phyloP scores from a whole-genome alignment of 2,329 filamentous ascomycete genomes.

The Calonectria multiphialidica region DNA sequence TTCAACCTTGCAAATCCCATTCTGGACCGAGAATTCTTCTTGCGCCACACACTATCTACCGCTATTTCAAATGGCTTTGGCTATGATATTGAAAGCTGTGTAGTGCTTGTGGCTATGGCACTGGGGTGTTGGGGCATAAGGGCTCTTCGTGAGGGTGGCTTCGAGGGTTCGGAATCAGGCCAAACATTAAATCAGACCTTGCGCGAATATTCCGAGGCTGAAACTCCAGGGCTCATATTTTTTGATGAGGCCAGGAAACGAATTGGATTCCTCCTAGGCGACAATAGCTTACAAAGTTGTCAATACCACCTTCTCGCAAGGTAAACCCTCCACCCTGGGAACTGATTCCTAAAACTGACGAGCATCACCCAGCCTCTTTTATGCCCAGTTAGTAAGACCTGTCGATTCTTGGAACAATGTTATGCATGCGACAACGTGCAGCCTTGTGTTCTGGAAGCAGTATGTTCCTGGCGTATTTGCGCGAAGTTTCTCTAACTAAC shows the following conservation, averaged over 20 bases:
- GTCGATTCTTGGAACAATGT: background rate
- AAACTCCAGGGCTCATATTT: background rate
- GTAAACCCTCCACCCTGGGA: background rate
- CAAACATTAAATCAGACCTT: background rate
- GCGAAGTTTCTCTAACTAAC: background rate
- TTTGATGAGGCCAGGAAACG: background rate
- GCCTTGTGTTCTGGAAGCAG: background rate
- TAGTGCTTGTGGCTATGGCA: background rate
- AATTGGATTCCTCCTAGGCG: background rate
- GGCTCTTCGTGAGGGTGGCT: background rate
- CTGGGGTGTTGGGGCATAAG: background rate
- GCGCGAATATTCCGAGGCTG: background rate
- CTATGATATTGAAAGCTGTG: background rate
- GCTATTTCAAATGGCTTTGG: background rate
- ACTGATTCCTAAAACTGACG: background rate
- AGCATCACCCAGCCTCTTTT: background rate
- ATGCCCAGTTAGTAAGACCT: background rate
- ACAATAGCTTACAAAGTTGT: background rate
- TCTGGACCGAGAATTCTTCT: background rate
- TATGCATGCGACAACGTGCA: background rate
- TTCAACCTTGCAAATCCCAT: background rate
- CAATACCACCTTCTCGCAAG: background rate
- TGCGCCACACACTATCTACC: background rate
- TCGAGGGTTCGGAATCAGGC: background rate
- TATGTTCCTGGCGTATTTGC: background rate